Evolutionary conservation across 441 rosid species (phyloP).

Genomic region (Rhodomyrtus psidioides): DNA sequence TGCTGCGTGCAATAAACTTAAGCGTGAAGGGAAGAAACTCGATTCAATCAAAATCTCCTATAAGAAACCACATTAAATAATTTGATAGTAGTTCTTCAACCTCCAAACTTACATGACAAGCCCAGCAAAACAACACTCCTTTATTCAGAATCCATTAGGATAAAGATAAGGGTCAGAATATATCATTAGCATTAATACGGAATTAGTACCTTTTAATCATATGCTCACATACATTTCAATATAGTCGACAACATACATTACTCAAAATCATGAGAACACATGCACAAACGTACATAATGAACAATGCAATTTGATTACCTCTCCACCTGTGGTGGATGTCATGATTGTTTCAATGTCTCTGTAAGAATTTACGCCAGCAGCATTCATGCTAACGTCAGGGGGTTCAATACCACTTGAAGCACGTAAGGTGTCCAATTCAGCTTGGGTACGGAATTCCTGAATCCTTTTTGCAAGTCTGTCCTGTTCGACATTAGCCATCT

Average conservation of each 20-base stretch:
- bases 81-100: background rate
- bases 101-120: background rate
- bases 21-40: background rate
- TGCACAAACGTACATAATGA: background rate
- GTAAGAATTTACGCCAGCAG: conserved; percentile 36
- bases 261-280: background rate
- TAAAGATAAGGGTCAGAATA: background rate
- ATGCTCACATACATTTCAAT: background rate
- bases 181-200: background rate
- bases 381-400: conserved; percentile 30
- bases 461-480: conserved; percentile 81
- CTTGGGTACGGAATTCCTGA: conserved; percentile 86
- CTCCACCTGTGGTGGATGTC: conserved; percentile 47
- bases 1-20: background rate
- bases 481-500: conserved; percentile 64
- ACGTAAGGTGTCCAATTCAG: conserved; percentile 54
- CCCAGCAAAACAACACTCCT: background rate
- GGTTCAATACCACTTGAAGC: conserved; percentile 38
- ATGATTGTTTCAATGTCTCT: conserved; percentile 46
- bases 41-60: background rate
- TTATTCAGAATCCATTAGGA: background rate
- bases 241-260: background rate
- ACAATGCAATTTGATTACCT: conserved; percentile 35
- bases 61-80: background rate
- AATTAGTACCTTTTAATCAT: background rate